Conservation (phyloP, 1,139 yeast genomes). For the Diutina sp. region DNA sequence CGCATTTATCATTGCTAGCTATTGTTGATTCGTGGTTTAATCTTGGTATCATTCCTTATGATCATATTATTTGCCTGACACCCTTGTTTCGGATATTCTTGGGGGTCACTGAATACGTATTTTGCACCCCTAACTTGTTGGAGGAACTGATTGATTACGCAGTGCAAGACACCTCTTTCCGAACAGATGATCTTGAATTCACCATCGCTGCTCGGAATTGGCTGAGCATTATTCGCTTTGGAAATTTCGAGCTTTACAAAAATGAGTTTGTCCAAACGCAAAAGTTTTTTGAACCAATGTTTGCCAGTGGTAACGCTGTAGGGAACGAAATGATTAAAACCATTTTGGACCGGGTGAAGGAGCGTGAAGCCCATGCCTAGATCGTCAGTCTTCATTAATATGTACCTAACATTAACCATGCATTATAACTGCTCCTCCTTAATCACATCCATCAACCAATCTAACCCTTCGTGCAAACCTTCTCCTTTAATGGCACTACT, state of each 20-base stretch:
- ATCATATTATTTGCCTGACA: slow-evolving; percentile 93
- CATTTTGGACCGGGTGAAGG: slow-evolving; percentile 44
- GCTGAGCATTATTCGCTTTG: slow-evolving; percentile 72
- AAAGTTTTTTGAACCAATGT: slow-evolving; percentile 69
- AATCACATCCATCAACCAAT: slow-evolving; percentile 93
- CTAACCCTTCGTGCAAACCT: slow-evolving; percentile 90
- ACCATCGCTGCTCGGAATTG: slow-evolving; percentile 74
- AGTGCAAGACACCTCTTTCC: slow-evolving; percentile 48
- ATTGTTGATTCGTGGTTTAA: slow-evolving; percentile 92
- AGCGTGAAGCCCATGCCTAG: slow-evolving; percentile 14
- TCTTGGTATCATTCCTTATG: slow-evolving; percentile 80
- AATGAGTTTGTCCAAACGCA: slow-evolving; percentile 70
- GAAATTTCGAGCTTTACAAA: slow-evolving; percentile 63
- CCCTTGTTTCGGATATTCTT: slow-evolving; percentile 82
- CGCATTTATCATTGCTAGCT: slow-evolving; percentile 77
- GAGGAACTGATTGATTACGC: slow-evolving; percentile 74
- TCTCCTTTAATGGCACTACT: slow-evolving; percentile 95
- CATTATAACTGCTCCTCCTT: slow-evolving; percentile 70
- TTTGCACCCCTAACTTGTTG: slow-evolving; percentile 69
- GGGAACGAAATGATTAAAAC: slow-evolving; percentile 96
- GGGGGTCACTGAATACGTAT: slow-evolving; percentile 87
- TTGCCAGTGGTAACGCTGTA: slow-evolving; percentile 74
- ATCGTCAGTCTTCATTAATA: background rate
- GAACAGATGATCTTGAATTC: slow-evolving; percentile 80
- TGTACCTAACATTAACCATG: background rate